Evolutionary conservation across 2,329 filamentous ascomycete species (phyloP), one percentile per base, ranked within the genome.

Genomic region (Nothopassalora personata): DNA sequence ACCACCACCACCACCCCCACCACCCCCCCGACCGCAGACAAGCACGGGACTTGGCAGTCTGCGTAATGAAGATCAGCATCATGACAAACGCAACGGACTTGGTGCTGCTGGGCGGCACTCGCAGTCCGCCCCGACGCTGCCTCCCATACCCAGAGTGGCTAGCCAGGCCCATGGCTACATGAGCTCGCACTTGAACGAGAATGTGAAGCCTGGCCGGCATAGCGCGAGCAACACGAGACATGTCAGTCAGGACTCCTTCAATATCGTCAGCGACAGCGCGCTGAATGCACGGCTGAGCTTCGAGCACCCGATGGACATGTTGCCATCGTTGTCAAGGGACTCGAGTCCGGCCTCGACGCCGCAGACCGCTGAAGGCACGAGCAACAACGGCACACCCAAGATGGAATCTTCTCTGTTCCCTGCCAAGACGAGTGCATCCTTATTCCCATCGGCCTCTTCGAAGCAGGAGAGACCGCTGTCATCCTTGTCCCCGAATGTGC

Each of bases 101-200:
- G 54, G 27, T 50, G 33, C 31, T 45, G 19, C 31, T 7, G 47
- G 59, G 5, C 52, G 65, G 59, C 60, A 58, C 48, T 77, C 39
- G 39, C 39, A 58, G 52, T 77, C 39, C 7, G 13, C 82, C 56
- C 81, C 81, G 7, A 76, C 74, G 3, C 72, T 84, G 31, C 73
- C 74, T 33, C 73, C 72, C 33, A 73, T 77, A 39, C 67, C 73
- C 34, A 68, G 73, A 30, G 67, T 77, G 13, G 69, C 75, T n/a
- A 64, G 62, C 53, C 52, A 19, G 6, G 15, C 33, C 28, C 46
- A 33, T 43, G 53, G 47, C 54, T 53, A 50, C 23, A 47, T 34
- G 31, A 52, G 55, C 34, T 31, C 13, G 27, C 54, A 54, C 39
- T 19, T 27, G 53, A 55, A 19, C 39, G 49, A 18, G 11, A 58